A percentile compares a stretch with the other conserved stretches of the same genome.
Conservation (phyloP, 441 rosid genomes). For the Syzygium syzygioides region DNA sequence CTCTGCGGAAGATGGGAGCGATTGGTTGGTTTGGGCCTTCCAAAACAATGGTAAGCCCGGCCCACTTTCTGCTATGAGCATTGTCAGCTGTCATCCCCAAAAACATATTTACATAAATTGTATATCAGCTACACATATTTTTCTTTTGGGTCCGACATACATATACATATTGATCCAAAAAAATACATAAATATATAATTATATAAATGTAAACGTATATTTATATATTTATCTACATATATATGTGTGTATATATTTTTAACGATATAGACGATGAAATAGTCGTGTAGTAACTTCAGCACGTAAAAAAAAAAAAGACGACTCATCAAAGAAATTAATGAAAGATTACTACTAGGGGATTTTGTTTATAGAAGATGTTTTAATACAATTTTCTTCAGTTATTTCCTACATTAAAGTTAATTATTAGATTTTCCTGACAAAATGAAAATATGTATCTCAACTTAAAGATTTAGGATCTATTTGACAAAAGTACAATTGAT, state of each 20-base stretch:
- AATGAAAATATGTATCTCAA: background rate
- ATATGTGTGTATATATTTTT: too few species aligned
- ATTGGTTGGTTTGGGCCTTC: background rate
- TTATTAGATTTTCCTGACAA: background rate
- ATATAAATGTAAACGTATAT: background rate
- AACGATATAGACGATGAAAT: too few species aligned
- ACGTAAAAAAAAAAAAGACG: background rate
- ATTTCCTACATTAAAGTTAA: background rate
- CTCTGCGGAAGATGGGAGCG: background rate
- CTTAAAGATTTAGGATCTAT: background rate
- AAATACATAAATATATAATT: background rate
- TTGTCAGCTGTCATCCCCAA: background rate
- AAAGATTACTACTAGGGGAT: background rate
- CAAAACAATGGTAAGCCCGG: background rate
- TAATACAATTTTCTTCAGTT: background rate
- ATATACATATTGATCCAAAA: too few species aligned
- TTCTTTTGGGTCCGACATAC: background rate
- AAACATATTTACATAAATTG: background rate
- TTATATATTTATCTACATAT: too few species aligned
- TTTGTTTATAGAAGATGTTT: background rate
- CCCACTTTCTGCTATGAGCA: background rate
- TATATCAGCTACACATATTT: background rate
- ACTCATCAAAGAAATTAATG: background rate
- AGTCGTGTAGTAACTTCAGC: too few species aligned
- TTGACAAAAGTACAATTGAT: too few species aligned